Evolutionary conservation across 176 grass and related monocot genomes (phyloP).

Genomic region (Raddia distichophylla): DNA sequence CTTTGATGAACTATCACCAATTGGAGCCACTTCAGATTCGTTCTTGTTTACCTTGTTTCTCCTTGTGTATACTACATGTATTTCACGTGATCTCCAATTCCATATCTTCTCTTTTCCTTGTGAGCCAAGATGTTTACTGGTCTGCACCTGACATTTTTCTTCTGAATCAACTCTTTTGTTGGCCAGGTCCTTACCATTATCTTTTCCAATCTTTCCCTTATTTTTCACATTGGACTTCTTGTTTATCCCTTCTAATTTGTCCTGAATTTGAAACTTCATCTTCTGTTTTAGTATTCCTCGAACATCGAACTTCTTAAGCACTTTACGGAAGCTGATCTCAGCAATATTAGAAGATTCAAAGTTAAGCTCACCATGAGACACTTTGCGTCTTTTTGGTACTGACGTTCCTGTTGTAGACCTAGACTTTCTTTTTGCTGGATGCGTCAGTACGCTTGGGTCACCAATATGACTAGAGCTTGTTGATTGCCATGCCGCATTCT

Average conservation of each 20-base stretch:
- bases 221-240: conserved; percentile 45
- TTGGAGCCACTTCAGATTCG: conserved; percentile 22
- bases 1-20: conserved; percentile 11
- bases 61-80: conserved; percentile 44
- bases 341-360: conserved; percentile 36
- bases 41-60: conserved; percentile 50
- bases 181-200: conserved; percentile 8
- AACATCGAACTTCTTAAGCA: conserved; percentile 37
- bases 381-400: conserved; percentile 41
- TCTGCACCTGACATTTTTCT: conserved; percentile 7
- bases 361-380: conserved; percentile 30
- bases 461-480: conserved; percentile 30
- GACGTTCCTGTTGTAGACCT: conserved; percentile 30
- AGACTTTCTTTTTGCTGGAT: conserved; percentile 38
- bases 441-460: not conserved
- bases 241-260: conserved; percentile 51
- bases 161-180: conserved; percentile 39
- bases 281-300: conserved; percentile 45
- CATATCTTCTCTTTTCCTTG: conserved; percentile 28
- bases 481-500: conserved; percentile 3
- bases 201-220: conserved; percentile 22
- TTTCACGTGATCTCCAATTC: conserved; percentile 34
- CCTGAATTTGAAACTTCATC: conserved; percentile 43
- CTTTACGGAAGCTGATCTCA: conserved; percentile 33
- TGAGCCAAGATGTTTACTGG: conserved; percentile 33